Evolutionary conservation across 208 protist species (phyloP).

Genomic region (Leishmania gerbilli): DNA sequence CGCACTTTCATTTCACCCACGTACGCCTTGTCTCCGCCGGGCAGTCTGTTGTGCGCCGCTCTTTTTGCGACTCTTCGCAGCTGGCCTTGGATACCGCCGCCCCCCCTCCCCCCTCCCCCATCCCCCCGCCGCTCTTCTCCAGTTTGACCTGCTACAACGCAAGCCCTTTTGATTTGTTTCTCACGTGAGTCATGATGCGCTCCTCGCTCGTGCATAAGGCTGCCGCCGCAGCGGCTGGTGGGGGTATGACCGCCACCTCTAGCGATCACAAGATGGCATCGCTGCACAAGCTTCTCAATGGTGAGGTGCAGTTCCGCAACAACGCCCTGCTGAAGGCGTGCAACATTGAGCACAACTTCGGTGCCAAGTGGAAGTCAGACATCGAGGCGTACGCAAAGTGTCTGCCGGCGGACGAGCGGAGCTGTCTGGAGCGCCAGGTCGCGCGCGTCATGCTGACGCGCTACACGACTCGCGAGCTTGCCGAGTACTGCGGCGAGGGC

Average conservation of each 20-base stretch:
- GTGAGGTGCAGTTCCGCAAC: constrained; percentile 87
- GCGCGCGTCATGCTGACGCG: constrained; percentile 78
- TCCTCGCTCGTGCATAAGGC: constrained; percentile 42
- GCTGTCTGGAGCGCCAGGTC: constrained; percentile 75
- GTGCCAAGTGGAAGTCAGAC: constrained; percentile 74
- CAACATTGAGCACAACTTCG: constrained; percentile 91
- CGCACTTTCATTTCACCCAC: neutral
- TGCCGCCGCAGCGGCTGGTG: constrained; percentile 37
- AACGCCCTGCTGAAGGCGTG: constrained; percentile 83
- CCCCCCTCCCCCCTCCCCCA: neutral
- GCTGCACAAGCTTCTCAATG: constrained; percentile 87
- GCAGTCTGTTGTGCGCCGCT: neutral
- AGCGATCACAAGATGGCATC: constrained; percentile 69
- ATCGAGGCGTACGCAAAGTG: constrained; percentile 71
- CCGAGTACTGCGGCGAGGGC: constrained; percentile 74
- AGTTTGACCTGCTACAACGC: neutral
- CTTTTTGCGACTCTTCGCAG: no score
- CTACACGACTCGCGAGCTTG: constrained; percentile 90
- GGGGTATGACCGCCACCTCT: constrained; percentile 29
- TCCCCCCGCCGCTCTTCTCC: neutral
- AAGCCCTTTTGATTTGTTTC: neutral
- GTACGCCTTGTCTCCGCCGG: neutral
- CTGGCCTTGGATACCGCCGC: neutral
- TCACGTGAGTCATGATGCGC: constrained; percentile 49
- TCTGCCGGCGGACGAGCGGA: constrained; percentile 73